These are phyloP conservation scores for Inga laurina DNA, from an alignment of 306 rosid genomes.

Conservation along the genomic window DNA sequence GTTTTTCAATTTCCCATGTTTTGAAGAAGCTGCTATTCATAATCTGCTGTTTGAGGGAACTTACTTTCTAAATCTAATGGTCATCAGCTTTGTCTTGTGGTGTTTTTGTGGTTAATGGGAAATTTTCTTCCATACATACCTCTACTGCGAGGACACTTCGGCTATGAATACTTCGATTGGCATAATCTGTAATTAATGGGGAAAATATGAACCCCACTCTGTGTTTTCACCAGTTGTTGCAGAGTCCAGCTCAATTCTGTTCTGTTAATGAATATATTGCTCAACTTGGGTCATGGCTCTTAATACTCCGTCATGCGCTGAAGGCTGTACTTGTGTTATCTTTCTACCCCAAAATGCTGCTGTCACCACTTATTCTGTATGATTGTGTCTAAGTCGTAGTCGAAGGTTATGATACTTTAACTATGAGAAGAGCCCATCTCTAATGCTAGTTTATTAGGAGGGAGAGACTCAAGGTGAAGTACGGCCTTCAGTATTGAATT, in stretches of 20 bases:
- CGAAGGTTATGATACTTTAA: neutral
- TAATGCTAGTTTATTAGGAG: neutral
- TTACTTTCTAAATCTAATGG: neutral
- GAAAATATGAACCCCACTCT: neutral
- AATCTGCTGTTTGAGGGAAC: conserved; percentile 4
- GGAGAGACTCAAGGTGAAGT: neutral
- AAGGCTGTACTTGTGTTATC: neutral
- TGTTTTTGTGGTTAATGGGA: conserved; percentile 5
- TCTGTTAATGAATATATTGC: neutral
- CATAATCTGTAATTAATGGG: neutral
- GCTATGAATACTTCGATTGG: neutral
- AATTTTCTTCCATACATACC: conserved; percentile 4
- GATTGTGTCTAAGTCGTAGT: neutral
- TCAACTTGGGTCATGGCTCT: neutral
- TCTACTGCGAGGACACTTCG: neutral
- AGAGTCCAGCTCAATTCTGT: neutral
- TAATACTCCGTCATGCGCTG: neutral
- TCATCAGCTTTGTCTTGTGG: neutral
- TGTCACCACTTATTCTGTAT: neutral
- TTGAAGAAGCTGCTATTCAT: conserved; percentile 10
- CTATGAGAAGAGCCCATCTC: neutral
- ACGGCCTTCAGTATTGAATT: neutral
- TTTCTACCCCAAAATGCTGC: neutral
- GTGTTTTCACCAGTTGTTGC: neutral
- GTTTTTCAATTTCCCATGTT: conserved; percentile 31